Conservation (phyloP, 169 alveolate genomes). For the Cryptosporidium canis region DNA sequence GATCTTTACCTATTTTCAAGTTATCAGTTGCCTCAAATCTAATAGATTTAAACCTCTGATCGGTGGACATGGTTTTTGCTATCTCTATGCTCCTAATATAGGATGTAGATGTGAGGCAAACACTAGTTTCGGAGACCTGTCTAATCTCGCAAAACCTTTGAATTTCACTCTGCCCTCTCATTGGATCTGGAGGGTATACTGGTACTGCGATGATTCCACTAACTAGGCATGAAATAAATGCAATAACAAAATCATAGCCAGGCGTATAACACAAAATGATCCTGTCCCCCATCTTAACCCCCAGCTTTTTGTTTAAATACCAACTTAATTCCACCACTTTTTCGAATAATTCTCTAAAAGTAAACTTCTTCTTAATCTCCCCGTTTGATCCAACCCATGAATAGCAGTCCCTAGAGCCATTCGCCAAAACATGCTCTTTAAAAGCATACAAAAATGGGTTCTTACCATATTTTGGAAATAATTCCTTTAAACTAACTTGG, state of each 20-base stretch:
- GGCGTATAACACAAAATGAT: constrained; percentile 73
- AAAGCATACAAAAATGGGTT: constrained; percentile 48
- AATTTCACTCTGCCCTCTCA: constrained; percentile 76
- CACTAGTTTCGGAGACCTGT: constrained; percentile 72
- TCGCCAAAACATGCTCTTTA: neutral
- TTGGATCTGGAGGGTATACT: constrained; percentile 82
- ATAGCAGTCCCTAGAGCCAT: constrained; percentile 32
- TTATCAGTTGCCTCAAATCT: constrained; percentile 59
- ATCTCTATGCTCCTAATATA: constrained; percentile 50
- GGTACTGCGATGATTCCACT: constrained; percentile 81
- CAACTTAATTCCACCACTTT: constrained; percentile 62
- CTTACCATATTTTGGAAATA: constrained; percentile 29
- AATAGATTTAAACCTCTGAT: constrained; percentile 12
- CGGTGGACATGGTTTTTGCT: constrained; percentile 63
- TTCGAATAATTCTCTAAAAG: constrained; percentile 70
- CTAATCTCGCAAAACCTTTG: constrained; percentile 80
- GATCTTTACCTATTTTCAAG: neutral
- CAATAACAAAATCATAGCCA: constrained; percentile 75
- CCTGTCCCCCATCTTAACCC: constrained; percentile 75
- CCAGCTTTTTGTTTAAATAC: constrained; percentile 65
- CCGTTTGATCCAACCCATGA: constrained; percentile 51
- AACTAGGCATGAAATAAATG: constrained; percentile 76
- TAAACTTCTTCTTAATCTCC: constrained; percentile 23
- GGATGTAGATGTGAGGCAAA: constrained; percentile 72
- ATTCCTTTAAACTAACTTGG: neutral